Base-by-base conservation (phyloP, 2,329 filamentous ascomycete species). In the Fusarium sp. region DNA sequence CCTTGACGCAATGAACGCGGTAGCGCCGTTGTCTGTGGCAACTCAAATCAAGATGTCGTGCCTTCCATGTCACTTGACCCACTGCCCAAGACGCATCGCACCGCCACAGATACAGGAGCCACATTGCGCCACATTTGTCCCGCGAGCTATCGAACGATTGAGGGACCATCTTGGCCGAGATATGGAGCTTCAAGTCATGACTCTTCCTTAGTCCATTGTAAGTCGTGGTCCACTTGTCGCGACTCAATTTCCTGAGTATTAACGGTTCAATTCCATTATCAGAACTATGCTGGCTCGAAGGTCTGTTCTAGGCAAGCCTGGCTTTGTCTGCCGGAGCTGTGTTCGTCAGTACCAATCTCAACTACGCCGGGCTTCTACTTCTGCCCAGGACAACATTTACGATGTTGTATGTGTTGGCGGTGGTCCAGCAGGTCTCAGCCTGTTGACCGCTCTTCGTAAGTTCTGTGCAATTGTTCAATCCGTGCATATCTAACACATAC, bases 401-500 rank as follows among this genome's bases (percentile, higher is more conserved):
- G 94, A 97, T 87, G 92, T 97, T 33, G 93, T 97, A 67, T 96
- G 94, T 75, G 92, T 97, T 55, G 94, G 94, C 65, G 94, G 94
- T 65, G 94, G 94, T 7, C 94, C 94, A 24, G 94, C 94, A 44
- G 95, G 95, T 57, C 85, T 99, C 60, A 97, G 94, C 75, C 87
- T 97, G 33, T 82, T 94, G 57, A 88, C 92, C 63, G 91, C 92
- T 71, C 85, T 96, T 43, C 90, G 92, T 94, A 85, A 51, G 69
- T 45, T 3, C 11, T 21, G 3, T 65, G 7, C 7, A 13, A 5
- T 21, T 10, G 4, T 11, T 14, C 51, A 26, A 9, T 13, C 4
- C 4, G 1, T 24, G 14, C n/a, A 51, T 28, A 38, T 56, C 53
- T 65, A 56, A n/a, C 52, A 24, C 36, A 7, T 19, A 17, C 1